Percentiles rank a stretch among this genome's conserved stretches.
These are phyloP conservation scores for Microsporum ferrugineum DNA, from an alignment of 2,329 filamentous ascomycete species.

Conservation along the genomic window DNA sequence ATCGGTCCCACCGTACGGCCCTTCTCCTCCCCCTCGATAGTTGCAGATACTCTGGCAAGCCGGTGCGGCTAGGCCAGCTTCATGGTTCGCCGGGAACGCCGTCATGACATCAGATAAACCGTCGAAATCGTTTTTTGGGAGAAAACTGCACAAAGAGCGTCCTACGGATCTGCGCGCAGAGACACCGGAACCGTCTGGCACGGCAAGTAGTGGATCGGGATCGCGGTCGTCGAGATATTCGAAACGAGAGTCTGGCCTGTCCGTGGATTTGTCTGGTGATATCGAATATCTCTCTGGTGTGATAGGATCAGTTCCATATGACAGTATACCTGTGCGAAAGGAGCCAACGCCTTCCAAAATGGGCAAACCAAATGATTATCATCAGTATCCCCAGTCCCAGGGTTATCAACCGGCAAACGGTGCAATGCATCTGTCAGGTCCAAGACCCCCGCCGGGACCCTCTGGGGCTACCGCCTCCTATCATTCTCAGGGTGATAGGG, in stretches of 20 bases:
- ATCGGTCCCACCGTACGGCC: background rate
- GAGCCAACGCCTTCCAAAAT: conserved; percentile 67
- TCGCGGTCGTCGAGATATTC: conserved; percentile 64
- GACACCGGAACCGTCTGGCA: conserved; percentile 42
- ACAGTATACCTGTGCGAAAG: conserved; percentile 54
- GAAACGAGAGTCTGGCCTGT: conserved; percentile 59
- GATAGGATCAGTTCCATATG: conserved; percentile 81
- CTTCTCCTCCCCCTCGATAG: background rate
- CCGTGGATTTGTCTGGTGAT: conserved; percentile 56
- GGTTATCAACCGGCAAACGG: conserved; percentile 41
- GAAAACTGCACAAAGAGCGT: conserved; percentile 65
- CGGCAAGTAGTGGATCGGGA: conserved; percentile 49
- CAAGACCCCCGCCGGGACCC: conserved; percentile 48
- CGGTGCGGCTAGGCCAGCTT: background rate
- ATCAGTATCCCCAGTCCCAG: conserved; percentile 74
- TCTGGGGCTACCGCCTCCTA: conserved; percentile 55
- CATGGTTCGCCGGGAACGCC: background rate
- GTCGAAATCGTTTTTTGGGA: conserved; percentile 76
- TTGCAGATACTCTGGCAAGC: background rate
- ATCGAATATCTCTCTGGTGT: conserved; percentile 67
- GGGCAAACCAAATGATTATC: conserved; percentile 70
- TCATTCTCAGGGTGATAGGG: conserved; percentile 56
- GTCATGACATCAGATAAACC: conserved; percentile 54
- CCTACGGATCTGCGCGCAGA: conserved; percentile 40
- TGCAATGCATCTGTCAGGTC: conserved; percentile 48